A percentile compares a stretch with the other conserved stretches of the same genome.
These are phyloP conservation scores for Exophiala spinifera DNA, from an alignment of 2,329 filamentous ascomycete genomes.

Conservation along the genomic window DNA sequence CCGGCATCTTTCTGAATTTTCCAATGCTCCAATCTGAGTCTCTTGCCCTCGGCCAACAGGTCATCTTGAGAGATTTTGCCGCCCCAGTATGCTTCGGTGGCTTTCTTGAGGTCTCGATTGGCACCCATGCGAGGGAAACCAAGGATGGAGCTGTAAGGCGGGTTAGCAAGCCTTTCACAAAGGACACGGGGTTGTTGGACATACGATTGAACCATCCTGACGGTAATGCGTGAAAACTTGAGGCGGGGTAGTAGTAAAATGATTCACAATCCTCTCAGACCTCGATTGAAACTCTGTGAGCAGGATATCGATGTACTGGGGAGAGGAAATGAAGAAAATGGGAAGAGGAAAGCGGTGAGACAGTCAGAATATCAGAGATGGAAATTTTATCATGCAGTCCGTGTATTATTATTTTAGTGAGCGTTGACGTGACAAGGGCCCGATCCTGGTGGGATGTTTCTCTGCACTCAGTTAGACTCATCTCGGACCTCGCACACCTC, in stretches of 20 bases:
- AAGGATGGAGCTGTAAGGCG: constrained; percentile 63
- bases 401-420: constrained; percentile 5
- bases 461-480: background rate
- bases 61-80: constrained; percentile 91
- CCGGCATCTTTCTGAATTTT: constrained; percentile 99
- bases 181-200: constrained; percentile 29
- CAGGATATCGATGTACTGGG: constrained; percentile 18
- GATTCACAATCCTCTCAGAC: constrained; percentile 19
- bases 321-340: constrained; percentile 4
- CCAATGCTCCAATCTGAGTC: constrained; percentile 95
- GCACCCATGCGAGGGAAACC: constrained; percentile 99
- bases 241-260: constrained; percentile 9
- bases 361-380: constrained; percentile 5
- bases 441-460: constrained; percentile 1
- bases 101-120: constrained; percentile 99
- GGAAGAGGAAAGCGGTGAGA: constrained; percentile 30
- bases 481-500: too few species aligned
- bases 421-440: constrained; percentile 10
- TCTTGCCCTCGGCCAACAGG: constrained; percentile 91
- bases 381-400: constrained; percentile 1
- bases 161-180: constrained; percentile 14
- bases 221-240: constrained; percentile 17
- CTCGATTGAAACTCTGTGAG: constrained; percentile 22
- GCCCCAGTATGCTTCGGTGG: constrained; percentile 95
- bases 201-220: constrained; percentile 61